A percentile compares a stretch with the other conserved stretches of the same genome.
Evolutionary conservation across 768 basidiomycete species (phyloP).

Genomic region (Russula vinacea): DNA sequence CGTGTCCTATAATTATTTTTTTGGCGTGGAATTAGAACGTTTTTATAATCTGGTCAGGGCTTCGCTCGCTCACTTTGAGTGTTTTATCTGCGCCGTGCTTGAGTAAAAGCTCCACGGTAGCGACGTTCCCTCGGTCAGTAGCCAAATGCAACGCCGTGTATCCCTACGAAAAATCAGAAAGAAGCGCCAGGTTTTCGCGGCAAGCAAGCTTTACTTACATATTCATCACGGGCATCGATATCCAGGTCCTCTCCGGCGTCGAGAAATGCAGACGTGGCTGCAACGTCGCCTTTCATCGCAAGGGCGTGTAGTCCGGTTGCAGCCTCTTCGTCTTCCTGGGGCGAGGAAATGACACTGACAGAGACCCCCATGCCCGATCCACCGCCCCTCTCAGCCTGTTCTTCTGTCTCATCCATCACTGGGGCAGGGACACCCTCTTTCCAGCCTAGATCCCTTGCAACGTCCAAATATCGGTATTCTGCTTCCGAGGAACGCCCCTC

Average conservation of each 20-base stretch:
- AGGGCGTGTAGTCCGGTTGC: slow-evolving; percentile 50
- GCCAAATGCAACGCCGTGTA: slow-evolving; percentile 87
- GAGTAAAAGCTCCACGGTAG: slow-evolving; percentile 57
- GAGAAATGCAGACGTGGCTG: slow-evolving; percentile 46
- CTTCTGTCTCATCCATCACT: slow-evolving; percentile 33
- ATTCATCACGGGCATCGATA: slow-evolving; percentile 65
- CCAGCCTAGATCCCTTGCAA: slow-evolving; percentile 74
- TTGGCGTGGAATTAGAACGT: slow-evolving; percentile 35
- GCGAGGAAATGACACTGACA: slow-evolving; percentile 58
- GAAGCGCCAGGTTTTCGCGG: neutral
- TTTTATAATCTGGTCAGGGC: slow-evolving; percentile 4
- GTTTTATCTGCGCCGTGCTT: slow-evolving; percentile 58
- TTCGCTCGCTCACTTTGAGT: slow-evolving; percentile 54
- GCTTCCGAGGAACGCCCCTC: slow-evolving; percentile 44
- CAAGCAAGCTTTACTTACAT: slow-evolving; percentile 46
- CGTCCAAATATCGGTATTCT: slow-evolving; percentile 62
- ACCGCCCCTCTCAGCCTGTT: slow-evolving; percentile 25
- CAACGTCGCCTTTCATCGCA: slow-evolving; percentile 56
- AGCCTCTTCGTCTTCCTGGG: slow-evolving; percentile 38
- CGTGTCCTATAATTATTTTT: slow-evolving; percentile 44
- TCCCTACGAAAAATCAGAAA: slow-evolving; percentile 48
- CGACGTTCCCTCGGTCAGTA: slow-evolving; percentile 70
- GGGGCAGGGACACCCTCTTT: slow-evolving; percentile 35
- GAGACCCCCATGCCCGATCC: slow-evolving; percentile 53
- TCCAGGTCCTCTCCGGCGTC: slow-evolving; percentile 41